Conservation (phyloP, 306 rosid species). For the Sesbania bispinosa region DNA sequence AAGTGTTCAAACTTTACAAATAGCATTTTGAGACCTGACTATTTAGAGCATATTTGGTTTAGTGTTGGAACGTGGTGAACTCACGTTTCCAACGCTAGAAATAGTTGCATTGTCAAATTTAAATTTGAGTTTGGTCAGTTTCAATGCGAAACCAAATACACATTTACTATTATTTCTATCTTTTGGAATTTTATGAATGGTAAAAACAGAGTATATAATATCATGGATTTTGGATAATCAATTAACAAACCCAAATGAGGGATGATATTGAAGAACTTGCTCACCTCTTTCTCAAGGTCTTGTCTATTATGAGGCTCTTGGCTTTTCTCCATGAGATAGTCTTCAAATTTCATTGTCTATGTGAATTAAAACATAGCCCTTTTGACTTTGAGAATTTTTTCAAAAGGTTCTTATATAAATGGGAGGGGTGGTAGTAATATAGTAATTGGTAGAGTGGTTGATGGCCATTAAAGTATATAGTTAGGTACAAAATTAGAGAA, state of each 20-base stretch:
- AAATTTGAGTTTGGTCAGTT: too few relatives aligned
- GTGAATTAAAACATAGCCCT: not conserved
- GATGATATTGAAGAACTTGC: not conserved
- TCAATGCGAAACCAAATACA: too few relatives aligned
- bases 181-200: not conserved
- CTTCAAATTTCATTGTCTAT: slow-evolving; percentile 72
- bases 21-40: too few relatives aligned
- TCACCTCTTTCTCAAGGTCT: slow-evolving; percentile 69
- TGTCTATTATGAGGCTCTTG: slow-evolving; percentile 49
- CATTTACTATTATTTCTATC: too few relatives aligned
- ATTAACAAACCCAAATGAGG: not conserved
- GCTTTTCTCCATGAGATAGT: slow-evolving; percentile 60
- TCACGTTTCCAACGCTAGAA: too few relatives aligned
- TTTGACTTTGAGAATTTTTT: not conserved
- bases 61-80: too few relatives aligned
- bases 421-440: not conserved
- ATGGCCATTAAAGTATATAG: slow-evolving; percentile 36
- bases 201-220: not conserved
- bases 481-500: slow-evolving; percentile 28
- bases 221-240: not conserved
- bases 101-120: too few relatives aligned
- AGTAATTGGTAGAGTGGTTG: not conserved
- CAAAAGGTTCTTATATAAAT: slow-evolving; percentile 1
- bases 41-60: too few relatives aligned
- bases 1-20: not conserved